Evolutionary conservation across 2,329 filamentous ascomycete genomes (phyloP), one percentile per base, ranked within the genome.

Genomic region (Monosporascus sp.): DNA sequence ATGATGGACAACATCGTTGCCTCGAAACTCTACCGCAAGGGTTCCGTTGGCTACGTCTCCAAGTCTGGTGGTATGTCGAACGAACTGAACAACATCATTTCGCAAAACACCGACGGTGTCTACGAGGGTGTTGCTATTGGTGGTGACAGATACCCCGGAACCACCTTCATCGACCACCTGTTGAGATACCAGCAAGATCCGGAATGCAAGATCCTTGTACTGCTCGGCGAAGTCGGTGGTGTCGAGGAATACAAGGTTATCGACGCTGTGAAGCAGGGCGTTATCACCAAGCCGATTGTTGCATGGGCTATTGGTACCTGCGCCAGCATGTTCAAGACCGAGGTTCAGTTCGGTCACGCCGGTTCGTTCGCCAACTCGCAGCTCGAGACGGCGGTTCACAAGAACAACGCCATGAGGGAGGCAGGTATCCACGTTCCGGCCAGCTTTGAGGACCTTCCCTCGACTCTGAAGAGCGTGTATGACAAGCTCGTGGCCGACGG

Each of bases 1-100:
- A 99, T 99, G 94, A 99, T 99, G 94, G 94, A 99, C 85, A 99
- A 99, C 85, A 99, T 99, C 69, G 94, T 99, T 61, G 91, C 94
- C 65, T 97, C 94, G 74, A 99, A 99, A 87, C 90, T 99, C 58
- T 99, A 99, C 87, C 93, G 94, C 77, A 94, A 94, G 79, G 94
- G 94, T 67, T 97, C 94, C 65, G 92, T 99, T 63, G 94, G 91
- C 67, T 99, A 99, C 77, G 94, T 99, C 76, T 97, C 93, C 83
- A 99, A 99, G 84, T 99, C 94, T 55, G 94, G 94, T 72, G 94
- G 94, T 79, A 99, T 99, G 94, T 97, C 94, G 76, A 99, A 99
- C 84, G 94, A 99, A 82, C 80, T 99, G 70, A 99, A 99, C 88
- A 99, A 99, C 86, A 97, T 99, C 75, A 89, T 99, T 69, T 84